phyloP scores from a whole-genome alignment of 2,329 filamentous ascomycete genomes.

The Elsinoe perseae region DNA sequence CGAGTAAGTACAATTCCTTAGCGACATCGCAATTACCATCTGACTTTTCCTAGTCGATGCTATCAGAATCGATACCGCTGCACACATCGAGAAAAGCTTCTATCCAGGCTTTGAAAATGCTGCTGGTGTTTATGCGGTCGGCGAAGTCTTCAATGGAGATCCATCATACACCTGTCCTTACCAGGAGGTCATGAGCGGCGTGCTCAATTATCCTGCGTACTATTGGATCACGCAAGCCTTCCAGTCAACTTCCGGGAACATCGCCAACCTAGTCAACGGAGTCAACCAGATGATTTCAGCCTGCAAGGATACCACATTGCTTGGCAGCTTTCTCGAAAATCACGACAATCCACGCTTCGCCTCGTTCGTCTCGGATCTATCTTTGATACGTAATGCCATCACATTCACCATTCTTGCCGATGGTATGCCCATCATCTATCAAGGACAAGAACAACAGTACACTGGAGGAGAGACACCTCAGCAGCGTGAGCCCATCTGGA shows the following conservation, averaged over 20 bases:
- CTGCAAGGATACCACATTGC: slow-evolving; percentile 33
- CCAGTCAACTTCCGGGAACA: slow-evolving; percentile 29
- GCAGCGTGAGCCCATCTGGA: slow-evolving; percentile 36
- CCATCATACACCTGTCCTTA: slow-evolving; percentile 32
- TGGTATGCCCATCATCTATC: slow-evolving; percentile 38
- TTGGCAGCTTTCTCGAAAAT: slow-evolving; percentile 36
- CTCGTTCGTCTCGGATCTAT: slow-evolving; percentile 30
- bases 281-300: slow-evolving; percentile 28
- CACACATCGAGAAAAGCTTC: slow-evolving; percentile 37
- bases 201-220: slow-evolving; percentile 42
- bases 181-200: slow-evolving; percentile 35
- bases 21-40: not conserved
- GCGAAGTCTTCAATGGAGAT: slow-evolving; percentile 37
- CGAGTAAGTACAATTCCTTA: slow-evolving; percentile 26
- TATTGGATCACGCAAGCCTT: slow-evolving; percentile 34
- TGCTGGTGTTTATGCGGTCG: slow-evolving; percentile 33
- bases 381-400: slow-evolving; percentile 34
- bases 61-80: slow-evolving; percentile 42
- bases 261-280: slow-evolving; percentile 32
- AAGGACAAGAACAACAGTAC: slow-evolving; percentile 38
- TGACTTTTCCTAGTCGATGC: slow-evolving; percentile 38
- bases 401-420: slow-evolving; percentile 34
- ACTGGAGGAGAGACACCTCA: slow-evolving; percentile 27
- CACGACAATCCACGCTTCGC: slow-evolving; percentile 37
- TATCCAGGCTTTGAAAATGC: slow-evolving; percentile 31